Base-by-base conservation (phyloP, 1,139 yeast genomes). In the Blastobotrys arbuscula region DNA sequence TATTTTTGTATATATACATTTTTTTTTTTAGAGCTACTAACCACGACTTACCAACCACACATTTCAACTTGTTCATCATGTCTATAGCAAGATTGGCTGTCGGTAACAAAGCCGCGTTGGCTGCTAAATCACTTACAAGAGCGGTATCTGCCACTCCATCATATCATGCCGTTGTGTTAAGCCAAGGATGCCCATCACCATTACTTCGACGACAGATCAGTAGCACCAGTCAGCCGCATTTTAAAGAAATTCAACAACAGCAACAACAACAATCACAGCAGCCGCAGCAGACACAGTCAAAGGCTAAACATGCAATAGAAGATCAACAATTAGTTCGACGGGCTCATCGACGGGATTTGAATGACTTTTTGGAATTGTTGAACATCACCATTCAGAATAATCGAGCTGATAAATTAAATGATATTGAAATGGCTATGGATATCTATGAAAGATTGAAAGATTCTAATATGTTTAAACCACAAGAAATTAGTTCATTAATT, bases 341-440 rank as follows among this genome's bases (percentile, higher is more conserved):
- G 19, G 48, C 48, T 12, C 42, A 50, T 31, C 21, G 36, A 24
- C 35, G 28, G 13, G 52, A 45, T 31, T 21, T 45, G 34, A 20
- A 37, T 18, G 46, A 44, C 15, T 45, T 49, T 36, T 26, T 44
- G 19, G 52, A 50, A 31, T 41, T 50, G 10, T 28, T 55, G 39
- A 52, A 55, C 10, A 44, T 56, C 34, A 44, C 60, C 9, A 57
- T 50, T 33, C 60, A 58, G 42, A 50, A 55, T n/a, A 46, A 53
- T 12, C 50, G 49, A 24, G 39, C 39, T 13, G 60, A 55, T 16
- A 42, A 50, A n/a, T 52, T 52, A 33, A 54, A 50, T 19, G 64
- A 60, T 44, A 56, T 59, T 30, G 53, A 52, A 21, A 55, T 52
- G 24, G 63, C 64, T 18, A 56, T 61, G 64, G 51, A 44, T 10